A percentile compares a stretch with the other conserved stretches of the same genome.
These are phyloP conservation scores for Plenodomus biglobosus DNA, from an alignment of 2,329 filamentous ascomycete genomes.

Conservation along the genomic window DNA sequence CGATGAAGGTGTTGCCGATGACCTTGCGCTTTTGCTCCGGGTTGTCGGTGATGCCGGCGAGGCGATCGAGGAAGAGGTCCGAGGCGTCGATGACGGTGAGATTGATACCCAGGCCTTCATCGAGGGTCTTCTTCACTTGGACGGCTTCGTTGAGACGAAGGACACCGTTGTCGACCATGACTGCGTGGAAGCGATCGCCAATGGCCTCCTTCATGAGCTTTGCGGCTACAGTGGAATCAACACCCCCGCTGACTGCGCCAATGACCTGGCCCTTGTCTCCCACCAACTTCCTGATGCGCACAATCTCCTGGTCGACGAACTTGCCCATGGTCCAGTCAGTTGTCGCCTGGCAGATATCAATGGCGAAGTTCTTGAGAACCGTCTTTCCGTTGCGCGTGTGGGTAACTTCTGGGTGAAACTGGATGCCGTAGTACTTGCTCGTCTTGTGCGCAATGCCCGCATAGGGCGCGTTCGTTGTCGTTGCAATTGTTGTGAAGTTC, in stretches of 20 bases:
- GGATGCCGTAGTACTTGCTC: slow-evolving; percentile 76
- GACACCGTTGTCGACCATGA: slow-evolving; percentile 82
- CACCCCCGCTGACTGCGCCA: slow-evolving; percentile 77
- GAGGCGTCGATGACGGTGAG: slow-evolving; percentile 81
- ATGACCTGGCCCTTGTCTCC: slow-evolving; percentile 81
- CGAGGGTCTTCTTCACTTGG: slow-evolving; percentile 77
- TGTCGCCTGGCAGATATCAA: slow-evolving; percentile 75
- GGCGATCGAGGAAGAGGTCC: slow-evolving; percentile 72
- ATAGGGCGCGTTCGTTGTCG: slow-evolving; percentile 73
- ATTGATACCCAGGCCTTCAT: slow-evolving; percentile 82
- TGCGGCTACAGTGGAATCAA: slow-evolving; percentile 85
- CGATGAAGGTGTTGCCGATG: slow-evolving; percentile 79
- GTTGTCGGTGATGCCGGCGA: slow-evolving; percentile 71
- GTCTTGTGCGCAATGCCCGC: slow-evolving; percentile 75
- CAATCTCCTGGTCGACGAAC: slow-evolving; percentile 80
- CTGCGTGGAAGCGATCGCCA: slow-evolving; percentile 78
- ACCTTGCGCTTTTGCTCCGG: slow-evolving; percentile 91
- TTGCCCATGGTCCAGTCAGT: slow-evolving; percentile 83
- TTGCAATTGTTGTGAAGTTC: slow-evolving; percentile 72
- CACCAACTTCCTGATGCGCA: slow-evolving; percentile 76
- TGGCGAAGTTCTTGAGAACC: slow-evolving; percentile 78
- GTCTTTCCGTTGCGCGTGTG: slow-evolving; percentile 70
- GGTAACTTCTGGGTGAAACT: slow-evolving; percentile 87
- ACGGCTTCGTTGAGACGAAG: slow-evolving; percentile 84
- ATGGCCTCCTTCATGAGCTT: slow-evolving; percentile 87